phyloP scores from a whole-genome alignment of 192 early-diverging fungal genomes.

The Coemansia guatemalensis region DNA sequence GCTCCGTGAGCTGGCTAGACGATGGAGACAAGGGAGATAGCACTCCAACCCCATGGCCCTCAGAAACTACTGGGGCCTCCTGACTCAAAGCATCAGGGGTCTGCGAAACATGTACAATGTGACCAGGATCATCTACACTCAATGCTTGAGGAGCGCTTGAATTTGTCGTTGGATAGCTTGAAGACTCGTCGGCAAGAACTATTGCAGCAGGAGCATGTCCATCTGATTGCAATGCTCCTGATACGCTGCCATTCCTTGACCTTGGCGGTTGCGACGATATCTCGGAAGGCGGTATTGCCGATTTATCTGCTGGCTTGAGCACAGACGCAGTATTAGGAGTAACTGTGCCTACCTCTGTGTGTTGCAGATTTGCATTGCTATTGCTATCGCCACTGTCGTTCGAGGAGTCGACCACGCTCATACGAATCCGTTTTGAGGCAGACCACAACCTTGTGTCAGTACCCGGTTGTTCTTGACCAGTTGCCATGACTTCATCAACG shows the following conservation, averaged over 20 bases:
- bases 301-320: background rate
- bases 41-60: background rate
- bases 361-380: background rate
- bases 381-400: slow-evolving; percentile 3
- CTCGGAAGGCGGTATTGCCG: background rate
- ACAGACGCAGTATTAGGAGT: background rate
- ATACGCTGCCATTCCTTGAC: background rate
- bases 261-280: background rate
- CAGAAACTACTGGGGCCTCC: background rate
- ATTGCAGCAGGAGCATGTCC: background rate
- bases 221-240: background rate
- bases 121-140: background rate
- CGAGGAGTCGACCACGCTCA: slow-evolving; percentile 24
- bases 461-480: background rate
- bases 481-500: background rate
- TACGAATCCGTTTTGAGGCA: slow-evolving; percentile 41
- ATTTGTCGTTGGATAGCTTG: slow-evolving; percentile 9
- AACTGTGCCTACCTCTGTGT: background rate
- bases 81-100: slow-evolving; percentile 7
- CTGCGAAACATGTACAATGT: slow-evolving; percentile 13
- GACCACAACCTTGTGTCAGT: slow-evolving; percentile 13
- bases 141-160: slow-evolving; percentile 7
- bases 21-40: background rate
- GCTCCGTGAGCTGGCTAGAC: slow-evolving; percentile 1
- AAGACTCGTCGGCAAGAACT: slow-evolving; percentile 20